These are phyloP conservation scores for Ceratocystis huliohia DNA, from an alignment of 2,329 filamentous ascomycete species.

Conservation along the genomic window DNA sequence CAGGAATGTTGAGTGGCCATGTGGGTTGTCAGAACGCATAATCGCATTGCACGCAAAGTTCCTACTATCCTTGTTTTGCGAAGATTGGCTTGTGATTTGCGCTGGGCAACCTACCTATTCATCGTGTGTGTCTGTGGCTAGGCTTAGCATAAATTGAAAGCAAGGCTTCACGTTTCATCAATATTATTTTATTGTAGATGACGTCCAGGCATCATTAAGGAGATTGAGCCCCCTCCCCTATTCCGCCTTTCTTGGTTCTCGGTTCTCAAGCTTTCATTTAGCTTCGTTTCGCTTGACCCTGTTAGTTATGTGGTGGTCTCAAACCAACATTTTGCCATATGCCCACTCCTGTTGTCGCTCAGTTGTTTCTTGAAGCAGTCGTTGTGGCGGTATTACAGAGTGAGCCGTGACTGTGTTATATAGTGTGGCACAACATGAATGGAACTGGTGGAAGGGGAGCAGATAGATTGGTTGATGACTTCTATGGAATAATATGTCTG, in stretches of 20 bases:
- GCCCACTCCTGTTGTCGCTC: not conserved
- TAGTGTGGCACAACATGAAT: too few species aligned
- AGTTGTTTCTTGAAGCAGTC: not conserved
- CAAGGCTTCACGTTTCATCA: not conserved
- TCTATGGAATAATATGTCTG: too few species aligned
- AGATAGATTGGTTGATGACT: too few species aligned
- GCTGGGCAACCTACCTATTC: not conserved
- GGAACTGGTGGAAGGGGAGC: too few species aligned
- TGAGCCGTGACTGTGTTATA: too few species aligned
- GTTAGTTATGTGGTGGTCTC: not conserved
- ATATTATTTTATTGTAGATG: not conserved
- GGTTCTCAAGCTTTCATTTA: not conserved
- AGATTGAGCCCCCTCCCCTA: not conserved
- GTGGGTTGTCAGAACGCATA: not conserved
- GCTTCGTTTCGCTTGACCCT: conserved; percentile 3
- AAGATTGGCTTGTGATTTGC: not conserved
- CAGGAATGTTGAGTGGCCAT: not conserved
- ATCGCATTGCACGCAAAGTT: not conserved
- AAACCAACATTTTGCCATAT: not conserved
- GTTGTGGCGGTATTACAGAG: not conserved
- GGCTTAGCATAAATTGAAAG: not conserved
- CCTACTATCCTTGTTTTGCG: not conserved
- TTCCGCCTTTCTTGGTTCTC: not conserved
- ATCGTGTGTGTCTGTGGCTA: not conserved
- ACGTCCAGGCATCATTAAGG: not conserved